Evolutionary conservation across 2,329 filamentous ascomycete genomes (phyloP).

Genomic region (Trichoderma endophyticum): DNA sequence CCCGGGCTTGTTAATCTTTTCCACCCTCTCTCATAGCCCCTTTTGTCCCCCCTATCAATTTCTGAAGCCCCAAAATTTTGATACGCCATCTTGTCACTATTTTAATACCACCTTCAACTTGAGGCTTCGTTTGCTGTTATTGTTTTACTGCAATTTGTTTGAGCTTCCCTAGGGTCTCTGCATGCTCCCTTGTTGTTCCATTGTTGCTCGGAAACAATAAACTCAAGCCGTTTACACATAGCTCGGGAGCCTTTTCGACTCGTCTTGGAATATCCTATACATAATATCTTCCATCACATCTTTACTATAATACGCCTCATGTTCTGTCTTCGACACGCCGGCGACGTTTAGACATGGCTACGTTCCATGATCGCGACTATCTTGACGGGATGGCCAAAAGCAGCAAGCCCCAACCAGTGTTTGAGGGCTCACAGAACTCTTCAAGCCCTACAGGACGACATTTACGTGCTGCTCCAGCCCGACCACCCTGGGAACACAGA

Average conservation of each 20-base stretch:
- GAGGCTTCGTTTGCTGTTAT: background rate
- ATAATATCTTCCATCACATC: background rate
- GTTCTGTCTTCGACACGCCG: constrained; percentile 25
- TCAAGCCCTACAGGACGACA: background rate
- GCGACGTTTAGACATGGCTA: constrained; percentile 26
- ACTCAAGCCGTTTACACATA: background rate
- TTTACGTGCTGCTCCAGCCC: background rate
- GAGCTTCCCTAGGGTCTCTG: background rate
- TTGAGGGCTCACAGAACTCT: background rate
- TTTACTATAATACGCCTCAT: constrained; percentile 25
- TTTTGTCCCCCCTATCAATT: background rate
- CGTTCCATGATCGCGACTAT: constrained; percentile 24
- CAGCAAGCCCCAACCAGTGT: background rate
- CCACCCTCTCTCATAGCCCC: background rate
- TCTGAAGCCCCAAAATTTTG: background rate
- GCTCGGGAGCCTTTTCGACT: background rate
- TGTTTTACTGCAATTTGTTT: background rate
- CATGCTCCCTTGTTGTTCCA: constrained; percentile 5
- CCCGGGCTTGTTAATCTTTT: background rate
- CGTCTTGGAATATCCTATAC: background rate
- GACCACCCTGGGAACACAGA: background rate
- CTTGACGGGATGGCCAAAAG: constrained; percentile 18
- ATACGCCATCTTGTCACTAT: background rate
- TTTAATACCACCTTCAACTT: background rate
- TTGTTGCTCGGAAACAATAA: constrained; percentile 10